Percentiles rank a stretch among this genome's conserved stretches.
These are phyloP conservation scores for Stropharia rugosoannulata DNA, from an alignment of 768 basidiomycete species.

Conservation along the genomic window DNA sequence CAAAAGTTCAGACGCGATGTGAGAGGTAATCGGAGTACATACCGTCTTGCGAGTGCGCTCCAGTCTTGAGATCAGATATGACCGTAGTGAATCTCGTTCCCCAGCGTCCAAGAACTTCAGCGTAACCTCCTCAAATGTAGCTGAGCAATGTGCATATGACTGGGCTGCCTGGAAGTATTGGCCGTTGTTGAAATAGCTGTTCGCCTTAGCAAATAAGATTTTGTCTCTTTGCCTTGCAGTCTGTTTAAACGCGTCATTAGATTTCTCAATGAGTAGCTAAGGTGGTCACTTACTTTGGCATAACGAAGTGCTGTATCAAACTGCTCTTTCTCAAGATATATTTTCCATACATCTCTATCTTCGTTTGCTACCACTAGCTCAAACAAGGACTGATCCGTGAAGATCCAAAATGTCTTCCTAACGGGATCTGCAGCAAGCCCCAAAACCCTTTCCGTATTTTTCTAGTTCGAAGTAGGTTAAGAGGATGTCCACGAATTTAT, in stretches of 20 bases:
- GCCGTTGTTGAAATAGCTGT: conserved; percentile 72
- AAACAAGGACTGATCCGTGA: conserved; percentile 84
- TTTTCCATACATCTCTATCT: conserved; percentile 92
- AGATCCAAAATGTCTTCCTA: conserved; percentile 92
- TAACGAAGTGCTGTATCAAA: conserved; percentile 80
- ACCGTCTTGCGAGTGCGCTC: conserved; percentile 85
- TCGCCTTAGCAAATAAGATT: conserved; percentile 82
- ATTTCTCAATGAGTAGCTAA: background rate
- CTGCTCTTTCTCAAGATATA: conserved; percentile 76
- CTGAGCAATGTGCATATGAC: conserved; percentile 86
- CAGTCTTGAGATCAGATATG: conserved; percentile 85
- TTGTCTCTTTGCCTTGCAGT: conserved; percentile 85
- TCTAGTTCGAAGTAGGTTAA: conserved; percentile 40
- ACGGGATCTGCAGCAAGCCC: conserved; percentile 84
- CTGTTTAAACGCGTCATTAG: conserved; percentile 35
- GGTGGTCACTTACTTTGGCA: conserved; percentile 60
- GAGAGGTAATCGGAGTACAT: conserved; percentile 22
- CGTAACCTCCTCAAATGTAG: conserved; percentile 87
- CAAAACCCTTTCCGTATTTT: conserved; percentile 67
- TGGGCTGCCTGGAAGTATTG: conserved; percentile 92
- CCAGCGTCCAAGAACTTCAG: conserved; percentile 87
- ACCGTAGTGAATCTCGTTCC: conserved; percentile 87
- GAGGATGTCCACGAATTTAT: background rate
- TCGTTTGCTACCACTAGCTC: conserved; percentile 87
- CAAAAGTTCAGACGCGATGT: background rate